These are phyloP conservation scores for Neurospora tetrasperma DNA, from an alignment of 495 filamentous ascomycete species.

Conservation along the genomic window DNA sequence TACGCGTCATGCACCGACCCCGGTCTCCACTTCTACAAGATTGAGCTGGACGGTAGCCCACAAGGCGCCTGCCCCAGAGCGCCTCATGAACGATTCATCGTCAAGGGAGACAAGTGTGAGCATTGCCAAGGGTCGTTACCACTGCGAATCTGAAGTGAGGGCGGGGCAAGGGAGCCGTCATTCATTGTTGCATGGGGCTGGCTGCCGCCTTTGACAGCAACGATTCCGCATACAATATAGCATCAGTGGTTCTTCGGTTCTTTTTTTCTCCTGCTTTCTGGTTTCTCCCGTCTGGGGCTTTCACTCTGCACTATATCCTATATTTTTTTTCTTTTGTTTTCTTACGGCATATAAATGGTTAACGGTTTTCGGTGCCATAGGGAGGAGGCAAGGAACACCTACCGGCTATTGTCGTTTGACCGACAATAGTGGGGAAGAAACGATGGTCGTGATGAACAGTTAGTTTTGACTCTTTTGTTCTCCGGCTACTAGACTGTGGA, in stretches of 20 bases:
- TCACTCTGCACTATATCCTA: neutral
- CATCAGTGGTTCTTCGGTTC: neutral
- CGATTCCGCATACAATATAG: neutral
- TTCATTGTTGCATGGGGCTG: neutral
- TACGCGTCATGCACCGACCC: constrained; percentile 61
- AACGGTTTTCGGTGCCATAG: neutral
- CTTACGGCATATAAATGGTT: neutral
- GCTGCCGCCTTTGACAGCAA: neutral
- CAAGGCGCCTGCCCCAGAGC: constrained; percentile 50
- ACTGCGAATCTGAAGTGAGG: neutral
- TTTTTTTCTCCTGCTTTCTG: neutral
- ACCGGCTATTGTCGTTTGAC: neutral
- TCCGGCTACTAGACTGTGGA: neutral
- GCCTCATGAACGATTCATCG: constrained; percentile 68
- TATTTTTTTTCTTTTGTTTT: neutral
- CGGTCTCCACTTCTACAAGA: constrained; percentile 56
- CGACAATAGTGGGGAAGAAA: neutral
- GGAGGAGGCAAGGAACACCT: neutral
- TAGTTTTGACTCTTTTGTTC: neutral
- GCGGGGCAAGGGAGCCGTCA: constrained; percentile 5
- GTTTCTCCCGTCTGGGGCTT: neutral
- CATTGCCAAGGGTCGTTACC: neutral
- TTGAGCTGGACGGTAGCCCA: constrained; percentile 52
- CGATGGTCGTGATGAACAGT: neutral
- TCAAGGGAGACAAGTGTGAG: constrained; percentile 17